phyloP scores from a whole-genome alignment of 2,329 filamentous ascomycete genomes.

The Aspergillus tubingensis region DNA sequence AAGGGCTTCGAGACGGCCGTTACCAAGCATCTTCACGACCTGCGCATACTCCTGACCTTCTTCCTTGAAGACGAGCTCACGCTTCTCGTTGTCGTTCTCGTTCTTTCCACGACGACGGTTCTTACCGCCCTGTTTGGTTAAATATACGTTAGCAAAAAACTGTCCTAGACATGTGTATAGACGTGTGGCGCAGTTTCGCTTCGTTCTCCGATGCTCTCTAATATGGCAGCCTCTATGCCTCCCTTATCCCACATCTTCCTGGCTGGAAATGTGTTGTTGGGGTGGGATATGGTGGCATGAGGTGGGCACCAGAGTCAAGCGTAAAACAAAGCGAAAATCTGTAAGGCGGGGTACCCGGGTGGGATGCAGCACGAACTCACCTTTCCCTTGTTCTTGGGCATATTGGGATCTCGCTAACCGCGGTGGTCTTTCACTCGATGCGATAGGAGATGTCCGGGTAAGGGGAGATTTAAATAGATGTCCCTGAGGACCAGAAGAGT shows the following conservation, averaged over 20 bases:
- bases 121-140: conserved; percentile 79
- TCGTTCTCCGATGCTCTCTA: not conserved
- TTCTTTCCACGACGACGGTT: conserved; percentile 98
- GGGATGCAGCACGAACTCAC: conserved; percentile 54
- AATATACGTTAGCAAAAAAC: conserved; percentile 31
- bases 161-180: conserved; percentile 3
- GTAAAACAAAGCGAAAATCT: conserved; percentile 16
- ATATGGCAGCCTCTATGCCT: not conserved
- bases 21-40: conserved; percentile 93
- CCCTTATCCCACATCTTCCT: not conserved
- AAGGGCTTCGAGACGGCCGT: conserved; percentile 86
- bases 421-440: conserved; percentile 24
- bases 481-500: conserved; percentile 16
- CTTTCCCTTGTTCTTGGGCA: conserved; percentile 99
- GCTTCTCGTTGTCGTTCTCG: conserved; percentile 99
- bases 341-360: conserved; percentile 16
- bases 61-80: conserved; percentile 98
- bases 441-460: conserved; percentile 17
- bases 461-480: conserved; percentile 14
- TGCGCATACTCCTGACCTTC: conserved; percentile 92
- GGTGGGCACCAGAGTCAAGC: conserved; percentile 18
- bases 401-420: conserved; percentile 52
- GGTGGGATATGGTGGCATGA: conserved; percentile 13
- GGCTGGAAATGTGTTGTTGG: not conserved
- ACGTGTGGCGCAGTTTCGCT: not conserved